These are phyloP conservation scores for Mycena chlorophos DNA, from an alignment of 768 basidiomycete genomes.

Conservation along the genomic window DNA sequence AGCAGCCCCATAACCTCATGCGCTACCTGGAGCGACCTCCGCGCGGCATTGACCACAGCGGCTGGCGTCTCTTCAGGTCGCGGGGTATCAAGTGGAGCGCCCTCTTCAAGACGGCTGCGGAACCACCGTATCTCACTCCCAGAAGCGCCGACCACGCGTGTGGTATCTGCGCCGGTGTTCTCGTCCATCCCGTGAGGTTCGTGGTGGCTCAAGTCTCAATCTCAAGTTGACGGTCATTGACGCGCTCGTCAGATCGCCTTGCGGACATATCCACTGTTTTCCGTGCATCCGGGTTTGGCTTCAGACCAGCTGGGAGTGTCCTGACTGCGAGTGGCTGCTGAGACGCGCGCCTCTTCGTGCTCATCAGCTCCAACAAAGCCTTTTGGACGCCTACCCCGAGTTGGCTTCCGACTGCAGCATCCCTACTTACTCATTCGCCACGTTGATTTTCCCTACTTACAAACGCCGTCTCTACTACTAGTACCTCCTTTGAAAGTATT, in stretches of 20 bases:
- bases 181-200: background rate
- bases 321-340: background rate
- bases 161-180: background rate
- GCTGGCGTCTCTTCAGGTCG: background rate
- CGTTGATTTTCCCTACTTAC: too few species aligned
- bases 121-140: background rate
- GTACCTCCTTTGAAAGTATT: too few species aligned
- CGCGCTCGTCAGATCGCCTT: slow-evolving; percentile 1
- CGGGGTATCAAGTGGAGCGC: too few species aligned
- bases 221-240: too few species aligned
- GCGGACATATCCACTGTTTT: slow-evolving; percentile 9
- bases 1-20: background rate
- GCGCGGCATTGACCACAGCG: background rate
- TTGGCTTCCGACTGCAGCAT: too few species aligned
- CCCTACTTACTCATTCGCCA: too few species aligned
- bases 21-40: background rate
- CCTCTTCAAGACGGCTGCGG: background rate
- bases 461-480: too few species aligned
- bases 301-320: background rate
- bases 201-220: background rate
- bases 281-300: slow-evolving; percentile 3
- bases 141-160: background rate
- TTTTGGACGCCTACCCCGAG: background rate
- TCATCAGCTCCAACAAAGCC: background rate
- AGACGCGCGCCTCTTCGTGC: background rate